phyloP scores from a whole-genome alignment of 805 yeast species.

The Scheffersomyces ergatensis region DNA sequence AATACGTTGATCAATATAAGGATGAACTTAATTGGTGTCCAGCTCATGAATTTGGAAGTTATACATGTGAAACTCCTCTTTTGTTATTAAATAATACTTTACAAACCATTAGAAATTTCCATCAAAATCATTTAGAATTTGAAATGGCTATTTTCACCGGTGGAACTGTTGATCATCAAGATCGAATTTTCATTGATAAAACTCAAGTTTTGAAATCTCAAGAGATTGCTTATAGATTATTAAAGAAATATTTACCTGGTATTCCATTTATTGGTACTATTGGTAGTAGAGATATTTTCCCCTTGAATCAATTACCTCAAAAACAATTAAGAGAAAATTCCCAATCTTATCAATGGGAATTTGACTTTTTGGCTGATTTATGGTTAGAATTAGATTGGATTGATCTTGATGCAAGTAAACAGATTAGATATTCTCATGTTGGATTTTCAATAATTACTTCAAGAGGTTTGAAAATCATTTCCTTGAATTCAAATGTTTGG shows the following conservation, averaged over 20 bases:
- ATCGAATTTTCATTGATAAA: constrained; percentile 68
- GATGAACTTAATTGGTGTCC: constrained; percentile 32
- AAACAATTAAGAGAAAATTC: constrained; percentile 24
- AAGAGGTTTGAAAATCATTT: constrained; percentile 56
- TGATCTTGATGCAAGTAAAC: constrained; percentile 24
- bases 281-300: constrained; percentile 74
- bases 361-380: constrained; percentile 33
- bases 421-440: constrained; percentile 49
- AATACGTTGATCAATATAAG: constrained; percentile 8
- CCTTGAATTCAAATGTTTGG: constrained; percentile 68
- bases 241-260: constrained; percentile 50
- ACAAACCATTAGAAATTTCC: constrained; percentile 18
- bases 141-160: constrained; percentile 72
- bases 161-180: constrained; percentile 72
- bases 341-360: constrained; percentile 35
- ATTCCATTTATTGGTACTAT: constrained; percentile 60
- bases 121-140: constrained; percentile 33
- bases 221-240: constrained; percentile 68
- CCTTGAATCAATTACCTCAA: constrained; percentile 69
- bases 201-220: constrained; percentile 64
- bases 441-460: constrained; percentile 58
- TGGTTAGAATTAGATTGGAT: constrained; percentile 40
- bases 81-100: constrained; percentile 58
- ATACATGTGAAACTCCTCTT: constrained; percentile 67
- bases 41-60: constrained; percentile 61